phyloP scores from a whole-genome alignment of 805 yeast genomes.

The Pichia phayaonensis region DNA sequence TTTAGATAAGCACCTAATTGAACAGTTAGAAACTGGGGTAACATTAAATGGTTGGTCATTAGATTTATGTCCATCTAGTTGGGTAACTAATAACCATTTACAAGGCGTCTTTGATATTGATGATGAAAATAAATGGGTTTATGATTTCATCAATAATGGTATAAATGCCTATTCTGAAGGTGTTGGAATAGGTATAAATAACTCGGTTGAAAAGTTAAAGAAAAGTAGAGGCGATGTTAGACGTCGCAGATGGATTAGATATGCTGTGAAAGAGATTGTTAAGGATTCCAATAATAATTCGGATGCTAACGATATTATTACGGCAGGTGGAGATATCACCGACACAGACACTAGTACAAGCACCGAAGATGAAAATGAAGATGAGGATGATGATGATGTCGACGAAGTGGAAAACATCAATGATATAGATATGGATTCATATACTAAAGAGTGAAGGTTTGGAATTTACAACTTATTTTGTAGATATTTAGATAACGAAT shows the following conservation, averaged over 20 bases:
- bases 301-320: not conserved
- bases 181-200: conserved; percentile 16
- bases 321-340: not conserved
- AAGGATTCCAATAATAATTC: not conserved
- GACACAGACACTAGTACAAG: not conserved
- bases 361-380: not conserved
- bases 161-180: conserved; percentile 19
- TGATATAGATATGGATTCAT: not conserved
- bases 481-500: not conserved
- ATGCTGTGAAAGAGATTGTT: conserved; percentile 25
- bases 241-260: conserved; percentile 62
- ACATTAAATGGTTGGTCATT: conserved; percentile 47
- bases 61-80: conserved; percentile 53
- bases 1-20: conserved; percentile 5
- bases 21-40: conserved; percentile 13
- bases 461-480: not conserved
- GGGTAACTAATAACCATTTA: conserved; percentile 52
- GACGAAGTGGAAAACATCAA: not conserved
- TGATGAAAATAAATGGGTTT: conserved; percentile 79
- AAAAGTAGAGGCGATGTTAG: conserved; percentile 39
- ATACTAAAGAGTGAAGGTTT: too few species aligned
- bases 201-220: conserved; percentile 11
- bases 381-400: conserved; percentile 1
- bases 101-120: conserved; percentile 52
- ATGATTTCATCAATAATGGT: conserved; percentile 38